Percentiles rank a stretch among this genome's conserved stretches.
phyloP scores from a whole-genome alignment of 768 basidiomycete genomes.

The Pisolithus tinctorius region DNA sequence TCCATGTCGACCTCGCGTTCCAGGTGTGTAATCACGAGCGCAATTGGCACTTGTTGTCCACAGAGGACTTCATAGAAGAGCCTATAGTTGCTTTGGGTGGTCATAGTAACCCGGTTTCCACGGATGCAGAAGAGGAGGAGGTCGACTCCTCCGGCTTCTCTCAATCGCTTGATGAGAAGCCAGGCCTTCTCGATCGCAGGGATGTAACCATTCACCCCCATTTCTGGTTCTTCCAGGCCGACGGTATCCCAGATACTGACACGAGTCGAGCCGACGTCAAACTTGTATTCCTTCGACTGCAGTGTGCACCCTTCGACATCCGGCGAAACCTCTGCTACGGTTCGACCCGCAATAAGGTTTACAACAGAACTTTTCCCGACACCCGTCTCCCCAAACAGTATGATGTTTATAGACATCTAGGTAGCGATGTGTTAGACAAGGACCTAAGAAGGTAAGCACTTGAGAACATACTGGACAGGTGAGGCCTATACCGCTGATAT shows the following conservation, averaged over 20 bases:
- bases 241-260: constrained; percentile 29
- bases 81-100: constrained; percentile 33
- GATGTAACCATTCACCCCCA: constrained; percentile 20
- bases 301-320: constrained; percentile 34
- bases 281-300: constrained; percentile 21
- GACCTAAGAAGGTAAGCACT: too few relatives aligned
- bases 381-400: constrained; percentile 41
- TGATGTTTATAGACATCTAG: constrained; percentile 26
- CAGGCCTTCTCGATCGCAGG: constrained; percentile 25
- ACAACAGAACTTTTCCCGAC: constrained; percentile 30
- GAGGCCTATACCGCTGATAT: neutral
- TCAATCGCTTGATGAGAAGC: constrained; percentile 28
- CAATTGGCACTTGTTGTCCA: constrained; percentile 24
- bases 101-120: constrained; percentile 33
- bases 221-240: constrained; percentile 28
- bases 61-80: constrained; percentile 40
- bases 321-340: constrained; percentile 19
- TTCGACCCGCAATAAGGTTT: constrained; percentile 24
- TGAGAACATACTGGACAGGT: too few relatives aligned
- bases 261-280: constrained; percentile 10
- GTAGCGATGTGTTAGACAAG: neutral
- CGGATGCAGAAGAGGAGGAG: constrained; percentile 38
- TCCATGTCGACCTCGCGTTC: constrained; percentile 31
- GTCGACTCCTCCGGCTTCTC: constrained; percentile 28
- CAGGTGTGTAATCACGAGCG: constrained; percentile 33